Base-by-base conservation (phyloP, 1,284 basidiomycete species). In the Pseudozyma hubeiensis region DNA sequence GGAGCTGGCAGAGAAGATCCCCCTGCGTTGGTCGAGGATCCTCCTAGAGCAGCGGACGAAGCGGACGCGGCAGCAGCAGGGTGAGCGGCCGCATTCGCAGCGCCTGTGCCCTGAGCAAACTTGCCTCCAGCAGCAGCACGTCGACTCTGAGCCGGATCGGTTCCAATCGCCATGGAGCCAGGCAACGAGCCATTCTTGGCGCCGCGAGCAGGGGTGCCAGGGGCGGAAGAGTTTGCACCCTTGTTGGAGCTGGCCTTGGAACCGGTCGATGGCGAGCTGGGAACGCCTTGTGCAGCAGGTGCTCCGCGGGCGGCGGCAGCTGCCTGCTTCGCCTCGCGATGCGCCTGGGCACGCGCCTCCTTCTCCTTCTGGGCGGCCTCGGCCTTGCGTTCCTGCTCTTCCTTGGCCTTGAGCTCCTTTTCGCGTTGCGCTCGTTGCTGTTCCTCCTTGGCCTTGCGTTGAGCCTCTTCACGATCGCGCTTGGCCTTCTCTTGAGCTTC, bases 371-470 rank as follows among this genome's bases (percentile, higher is more conserved):
- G 59, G 34, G 51, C 55, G 43, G 67, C 56, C 45, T 75, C 71
- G 33, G 62, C 64, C 53, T 78, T 70, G 55, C 61, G 64, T 29
- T 66, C 64, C 48, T 64, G 62, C 71, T 69, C 64, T 48, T 69
- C 66, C 37, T 71, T 67, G 29, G 73, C 73, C 46, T 64, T 68
- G n/a, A 39, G 56, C 54, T 71, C 68, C 40, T 59, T 84, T 64
- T 62, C 83, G 56, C 66, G 71, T 53, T 87, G 90, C 70, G 89
- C 88, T 64, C 91, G 89, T 71, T 89, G 60, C 52, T 69, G 65
- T 34, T 80, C 70, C 43, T 80, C 81, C 59, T 84, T 84, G 47
- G 81, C 81, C 46, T 80, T 82, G 71, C 84, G 81, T 45, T 75
- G 64, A 2, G 62, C 56, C 55, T 78, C 76, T 50, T 71, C 69